phyloP scores from a whole-genome alignment of 2,329 filamentous ascomycete genomes.

The Sporothrix globosa region DNA sequence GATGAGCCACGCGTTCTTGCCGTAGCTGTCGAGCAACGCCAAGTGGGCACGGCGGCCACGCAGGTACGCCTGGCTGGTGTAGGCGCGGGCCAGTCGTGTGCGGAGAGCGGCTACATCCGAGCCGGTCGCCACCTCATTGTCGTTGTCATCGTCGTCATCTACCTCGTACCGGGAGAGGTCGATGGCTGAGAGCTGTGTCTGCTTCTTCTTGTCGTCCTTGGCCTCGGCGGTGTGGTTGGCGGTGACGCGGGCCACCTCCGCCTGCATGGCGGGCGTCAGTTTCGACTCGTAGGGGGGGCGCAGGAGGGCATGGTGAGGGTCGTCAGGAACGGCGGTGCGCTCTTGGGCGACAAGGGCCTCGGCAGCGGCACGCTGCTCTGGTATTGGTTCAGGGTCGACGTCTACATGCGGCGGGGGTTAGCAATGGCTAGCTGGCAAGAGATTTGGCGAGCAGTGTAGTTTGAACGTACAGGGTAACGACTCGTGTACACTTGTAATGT shows the following conservation, averaged over 20 bases:
- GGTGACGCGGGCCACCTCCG: slow-evolving; percentile 70
- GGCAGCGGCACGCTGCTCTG: slow-evolving; percentile 65
- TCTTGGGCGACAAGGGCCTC: slow-evolving; percentile 71
- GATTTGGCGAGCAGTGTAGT: neutral
- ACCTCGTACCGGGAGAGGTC: slow-evolving; percentile 84
- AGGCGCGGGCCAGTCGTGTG: slow-evolving; percentile 55
- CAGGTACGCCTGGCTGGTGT: slow-evolving; percentile 58
- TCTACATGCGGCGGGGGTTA: slow-evolving; percentile 56
- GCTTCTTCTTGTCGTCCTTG: slow-evolving; percentile 13
- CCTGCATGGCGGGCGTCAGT: slow-evolving; percentile 67
- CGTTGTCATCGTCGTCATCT: slow-evolving; percentile 61
- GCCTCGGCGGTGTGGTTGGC: slow-evolving; percentile 37
- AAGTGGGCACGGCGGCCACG: slow-evolving; percentile 60
- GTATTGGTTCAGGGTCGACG: slow-evolving; percentile 74
- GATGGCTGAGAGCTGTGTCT: slow-evolving; percentile 58
- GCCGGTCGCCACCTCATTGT: neutral
- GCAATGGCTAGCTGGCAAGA: slow-evolving; percentile 36
- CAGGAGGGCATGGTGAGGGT: slow-evolving; percentile 61
- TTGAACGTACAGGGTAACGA: slow-evolving; percentile 73
- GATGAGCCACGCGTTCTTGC: slow-evolving; percentile 90
- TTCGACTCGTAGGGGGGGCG: slow-evolving; percentile 55
- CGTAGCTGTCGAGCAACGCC: slow-evolving; percentile 74
- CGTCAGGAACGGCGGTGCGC: slow-evolving; percentile 49
- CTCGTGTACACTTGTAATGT: slow-evolving; percentile 72
- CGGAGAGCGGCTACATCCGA: slow-evolving; percentile 44